phyloP scores from a whole-genome alignment of 805 yeast species.

The Candida sithepensis region DNA sequence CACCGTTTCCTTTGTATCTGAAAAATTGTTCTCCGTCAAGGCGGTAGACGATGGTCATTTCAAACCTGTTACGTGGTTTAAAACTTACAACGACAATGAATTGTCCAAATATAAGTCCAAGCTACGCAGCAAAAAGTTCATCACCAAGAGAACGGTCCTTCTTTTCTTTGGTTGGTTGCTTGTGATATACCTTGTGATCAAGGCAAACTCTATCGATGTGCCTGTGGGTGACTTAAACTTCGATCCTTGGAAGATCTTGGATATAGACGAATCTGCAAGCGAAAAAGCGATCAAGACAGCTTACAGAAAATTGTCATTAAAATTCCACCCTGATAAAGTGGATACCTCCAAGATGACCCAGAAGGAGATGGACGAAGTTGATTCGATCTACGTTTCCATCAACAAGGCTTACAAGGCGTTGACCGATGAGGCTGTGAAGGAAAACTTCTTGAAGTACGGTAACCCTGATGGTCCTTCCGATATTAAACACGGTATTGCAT shows the following conservation, averaged over 20 bases:
- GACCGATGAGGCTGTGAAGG: constrained; percentile 82
- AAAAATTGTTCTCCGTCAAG: background rate
- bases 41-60: background rate
- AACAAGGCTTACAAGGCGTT: constrained; percentile 92
- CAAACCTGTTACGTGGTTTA: constrained; percentile 29
- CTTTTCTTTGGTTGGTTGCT: constrained; percentile 59
- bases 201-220: constrained; percentile 43
- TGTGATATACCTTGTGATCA: constrained; percentile 38
- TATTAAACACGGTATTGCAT: constrained; percentile 86
- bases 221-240: constrained; percentile 46
- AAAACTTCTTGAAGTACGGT: constrained; percentile 82
- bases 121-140: constrained; percentile 27
- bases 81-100: constrained; percentile 32
- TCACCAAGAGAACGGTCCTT: constrained; percentile 29
- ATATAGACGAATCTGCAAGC: constrained; percentile 59
- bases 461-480: constrained; percentile 98
- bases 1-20: constrained; percentile 25
- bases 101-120: constrained; percentile 28
- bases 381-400: constrained; percentile 73
- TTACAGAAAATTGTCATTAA: constrained; percentile 82
- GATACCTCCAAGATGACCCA: constrained; percentile 55
- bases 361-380: constrained; percentile 55
- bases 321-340: constrained; percentile 92
- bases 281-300: constrained; percentile 78
- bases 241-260: constrained; percentile 90